phyloP scores from a whole-genome alignment of 495 filamentous ascomycete genomes.

The Penicillium cosmopolitanum region DNA sequence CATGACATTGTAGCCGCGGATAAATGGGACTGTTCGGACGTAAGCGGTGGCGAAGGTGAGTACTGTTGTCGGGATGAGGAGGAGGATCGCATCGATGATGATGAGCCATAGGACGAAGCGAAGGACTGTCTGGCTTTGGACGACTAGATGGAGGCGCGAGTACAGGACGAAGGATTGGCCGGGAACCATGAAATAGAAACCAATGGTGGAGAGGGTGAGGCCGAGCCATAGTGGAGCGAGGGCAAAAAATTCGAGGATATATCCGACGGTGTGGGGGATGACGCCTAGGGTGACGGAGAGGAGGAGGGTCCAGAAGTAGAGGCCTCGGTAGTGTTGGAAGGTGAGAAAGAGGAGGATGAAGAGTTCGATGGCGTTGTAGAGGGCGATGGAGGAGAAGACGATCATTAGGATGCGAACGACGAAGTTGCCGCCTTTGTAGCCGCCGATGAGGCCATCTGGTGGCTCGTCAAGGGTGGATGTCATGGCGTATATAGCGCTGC shows the following conservation, averaged over 20 bases:
- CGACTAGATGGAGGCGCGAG: constrained; percentile 65
- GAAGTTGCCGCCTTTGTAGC: constrained; percentile 32
- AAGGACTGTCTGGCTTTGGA: constrained; percentile 48
- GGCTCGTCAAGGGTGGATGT: constrained; percentile 1
- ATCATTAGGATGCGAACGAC: constrained; percentile 47
- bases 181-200: constrained; percentile 66
- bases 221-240: constrained; percentile 41
- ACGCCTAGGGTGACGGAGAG: constrained; percentile 51
- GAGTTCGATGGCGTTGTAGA: constrained; percentile 57
- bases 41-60: constrained; percentile 53
- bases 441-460: constrained; percentile 42
- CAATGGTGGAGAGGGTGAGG: constrained; percentile 49
- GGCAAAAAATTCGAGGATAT: constrained; percentile 57
- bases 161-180: constrained; percentile 70
- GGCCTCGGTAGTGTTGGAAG: constrained; percentile 49
- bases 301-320: constrained; percentile 57
- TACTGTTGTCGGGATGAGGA: constrained; percentile 55
- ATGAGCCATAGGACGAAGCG: constrained; percentile 60
- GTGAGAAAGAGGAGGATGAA: constrained; percentile 52
- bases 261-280: constrained; percentile 57
- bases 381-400: constrained; percentile 51
- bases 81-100: constrained; percentile 53
- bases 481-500: too few species aligned
- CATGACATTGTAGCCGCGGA: constrained; percentile 55
- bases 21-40: constrained; percentile 28